Evolutionary conservation across 1,284 basidiomycete species (phyloP).

Genomic region (Sphaerobolus stellatus): DNA sequence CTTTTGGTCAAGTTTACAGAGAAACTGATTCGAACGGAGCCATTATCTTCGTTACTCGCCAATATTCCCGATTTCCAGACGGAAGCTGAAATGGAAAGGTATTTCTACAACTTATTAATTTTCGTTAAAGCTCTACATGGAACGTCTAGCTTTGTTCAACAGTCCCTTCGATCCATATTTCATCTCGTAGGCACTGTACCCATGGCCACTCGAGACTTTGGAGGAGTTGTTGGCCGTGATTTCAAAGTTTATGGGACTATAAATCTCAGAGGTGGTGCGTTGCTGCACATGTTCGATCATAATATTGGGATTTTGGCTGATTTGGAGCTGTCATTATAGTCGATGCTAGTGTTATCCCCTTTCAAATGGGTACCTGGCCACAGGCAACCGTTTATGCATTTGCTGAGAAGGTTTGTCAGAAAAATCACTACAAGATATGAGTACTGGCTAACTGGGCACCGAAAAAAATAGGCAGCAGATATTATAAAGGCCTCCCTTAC

Average conservation of each 20-base stretch:
- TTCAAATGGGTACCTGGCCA: background rate
- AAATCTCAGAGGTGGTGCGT: conserved; percentile 47
- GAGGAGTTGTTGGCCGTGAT: conserved; percentile 42
- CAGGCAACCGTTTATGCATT: conserved; percentile 28
- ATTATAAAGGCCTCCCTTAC: conserved; percentile 2
- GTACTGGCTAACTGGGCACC: background rate
- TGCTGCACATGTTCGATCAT: conserved; percentile 6
- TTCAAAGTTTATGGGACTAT: conserved; percentile 48
- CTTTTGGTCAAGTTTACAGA: background rate
- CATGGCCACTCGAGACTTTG: conserved; percentile 25
- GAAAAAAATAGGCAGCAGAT: conserved; percentile 1
- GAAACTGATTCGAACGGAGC: background rate
- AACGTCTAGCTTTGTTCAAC: conserved; percentile 11
- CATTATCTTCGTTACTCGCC: background rate
- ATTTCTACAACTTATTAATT: background rate
- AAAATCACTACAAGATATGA: background rate
- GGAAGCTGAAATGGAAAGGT: background rate
- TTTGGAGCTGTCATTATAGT: conserved; percentile 8
- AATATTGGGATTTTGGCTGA: background rate
- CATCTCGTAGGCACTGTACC: conserved; percentile 29
- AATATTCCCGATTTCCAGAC: background rate
- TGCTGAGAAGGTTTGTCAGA: conserved; percentile 34
- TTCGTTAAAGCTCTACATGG: background rate
- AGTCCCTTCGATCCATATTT: conserved; percentile 16
- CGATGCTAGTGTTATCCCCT: conserved; percentile 12